Conservation (phyloP, 106 monocot genomes). For the Platanthera guangdongensis region DNA sequence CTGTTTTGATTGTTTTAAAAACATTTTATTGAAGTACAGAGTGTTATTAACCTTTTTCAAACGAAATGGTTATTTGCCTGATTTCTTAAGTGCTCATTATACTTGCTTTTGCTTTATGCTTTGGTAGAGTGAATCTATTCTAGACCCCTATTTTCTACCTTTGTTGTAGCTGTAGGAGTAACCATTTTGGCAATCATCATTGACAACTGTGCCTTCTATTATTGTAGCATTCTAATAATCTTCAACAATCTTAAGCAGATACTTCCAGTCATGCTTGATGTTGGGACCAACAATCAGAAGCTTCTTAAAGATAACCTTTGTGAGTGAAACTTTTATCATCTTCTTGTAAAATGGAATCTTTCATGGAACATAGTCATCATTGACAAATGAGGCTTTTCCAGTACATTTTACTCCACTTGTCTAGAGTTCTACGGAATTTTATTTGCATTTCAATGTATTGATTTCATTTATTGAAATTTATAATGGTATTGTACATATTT, state of each 20-base stretch:
- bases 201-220: too few species aligned
- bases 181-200: too few species aligned
- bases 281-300: slow-evolving; percentile 90
- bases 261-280: slow-evolving; percentile 97
- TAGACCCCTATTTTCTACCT: background rate
- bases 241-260: slow-evolving; percentile 41
- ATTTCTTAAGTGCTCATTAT: background rate
- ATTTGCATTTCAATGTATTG: background rate
- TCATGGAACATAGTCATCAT: background rate
- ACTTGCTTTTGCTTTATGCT: background rate
- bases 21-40: background rate
- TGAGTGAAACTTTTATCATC: slow-evolving; percentile 19
- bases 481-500: background rate
- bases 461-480: background rate
- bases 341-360: background rate
- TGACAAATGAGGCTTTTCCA: background rate
- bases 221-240: background rate
- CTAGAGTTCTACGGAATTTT: background rate
- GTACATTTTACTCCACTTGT: background rate
- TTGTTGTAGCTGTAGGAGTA: background rate
- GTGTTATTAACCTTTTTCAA: background rate
- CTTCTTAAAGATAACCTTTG: slow-evolving; percentile 95
- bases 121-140: background rate
- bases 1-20: too few species aligned
- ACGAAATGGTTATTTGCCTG: background rate